Percentiles rank a stretch among this genome's conserved stretches.
phyloP scores from a whole-genome alignment of 345 rosid genomes.

The Geranium rotundifolium region DNA sequence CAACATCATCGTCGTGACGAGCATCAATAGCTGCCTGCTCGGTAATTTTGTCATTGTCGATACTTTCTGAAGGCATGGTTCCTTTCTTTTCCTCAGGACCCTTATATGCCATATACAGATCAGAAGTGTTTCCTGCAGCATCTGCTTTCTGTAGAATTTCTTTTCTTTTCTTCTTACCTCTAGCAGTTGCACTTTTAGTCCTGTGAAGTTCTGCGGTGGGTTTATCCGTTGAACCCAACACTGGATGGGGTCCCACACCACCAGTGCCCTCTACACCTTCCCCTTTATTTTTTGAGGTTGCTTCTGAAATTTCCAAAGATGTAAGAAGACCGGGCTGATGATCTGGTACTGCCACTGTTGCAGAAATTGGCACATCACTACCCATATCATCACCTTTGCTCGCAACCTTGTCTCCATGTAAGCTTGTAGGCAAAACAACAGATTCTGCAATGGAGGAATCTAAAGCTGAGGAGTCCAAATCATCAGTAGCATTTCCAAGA shows the following conservation, averaged over 20 bases:
- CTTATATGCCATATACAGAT: constrained; percentile 84
- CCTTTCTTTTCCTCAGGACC: constrained; percentile 81
- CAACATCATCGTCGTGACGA: constrained; percentile 16
- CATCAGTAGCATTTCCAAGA: constrained; percentile 13
- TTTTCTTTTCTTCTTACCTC: constrained; percentile 43
- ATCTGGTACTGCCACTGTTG: constrained; percentile 10
- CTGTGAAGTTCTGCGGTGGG: constrained; percentile 29
- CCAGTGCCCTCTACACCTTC: constrained; percentile 24
- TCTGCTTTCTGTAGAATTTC: constrained; percentile 82
- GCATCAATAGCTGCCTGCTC: constrained; percentile 26
- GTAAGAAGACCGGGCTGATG: constrained; percentile 13
- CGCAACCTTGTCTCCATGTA: constrained; percentile 8
- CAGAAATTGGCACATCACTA: neutral
- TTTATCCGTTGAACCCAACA: constrained; percentile 38
- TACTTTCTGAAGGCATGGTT: constrained; percentile 18
- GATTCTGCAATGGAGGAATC: constrained; percentile 19
- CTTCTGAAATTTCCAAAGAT: constrained; percentile 20
- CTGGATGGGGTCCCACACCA: constrained; percentile 16
- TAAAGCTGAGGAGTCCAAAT: constrained; percentile 14
- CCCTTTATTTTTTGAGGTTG: constrained; percentile 18
- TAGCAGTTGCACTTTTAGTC: constrained; percentile 30
- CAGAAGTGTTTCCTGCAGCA: constrained; percentile 77
- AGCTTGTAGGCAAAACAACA: neutral
- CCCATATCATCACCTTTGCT: constrained; percentile 7
- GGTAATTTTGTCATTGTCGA: constrained; percentile 10